These are phyloP conservation scores for Talaromyces marneffei DNA, from an alignment of 2,329 filamentous ascomycete genomes.

Conservation along the genomic window DNA sequence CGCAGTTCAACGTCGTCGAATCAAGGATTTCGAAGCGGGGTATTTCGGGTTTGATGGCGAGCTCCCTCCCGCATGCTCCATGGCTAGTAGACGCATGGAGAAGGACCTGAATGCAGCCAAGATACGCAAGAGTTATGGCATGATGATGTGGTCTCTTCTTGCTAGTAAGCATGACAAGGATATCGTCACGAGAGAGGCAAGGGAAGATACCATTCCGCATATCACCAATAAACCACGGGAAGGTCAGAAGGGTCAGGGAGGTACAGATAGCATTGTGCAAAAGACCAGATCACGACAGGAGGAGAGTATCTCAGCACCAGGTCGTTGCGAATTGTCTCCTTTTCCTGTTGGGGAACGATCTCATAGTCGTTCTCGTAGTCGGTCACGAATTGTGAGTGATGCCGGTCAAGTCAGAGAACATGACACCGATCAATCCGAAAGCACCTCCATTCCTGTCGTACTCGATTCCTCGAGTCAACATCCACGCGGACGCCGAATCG, in stretches of 20 bases:
- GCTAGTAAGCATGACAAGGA: conserved; percentile 81
- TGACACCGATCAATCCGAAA: background rate
- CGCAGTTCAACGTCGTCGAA: conserved; percentile 65
- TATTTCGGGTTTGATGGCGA: conserved; percentile 71
- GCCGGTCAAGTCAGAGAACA: conserved; percentile 20
- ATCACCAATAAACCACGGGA: conserved; percentile 25
- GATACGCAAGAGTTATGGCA: conserved; percentile 59
- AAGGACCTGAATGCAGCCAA: conserved; percentile 27
- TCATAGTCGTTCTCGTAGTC: conserved; percentile 10
- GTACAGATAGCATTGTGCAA: background rate
- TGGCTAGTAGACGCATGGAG: conserved; percentile 61
- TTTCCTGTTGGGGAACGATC: background rate
- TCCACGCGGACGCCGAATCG: background rate
- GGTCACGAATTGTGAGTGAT: conserved; percentile 20
- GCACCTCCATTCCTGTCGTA: background rate
- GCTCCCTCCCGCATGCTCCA: conserved; percentile 72
- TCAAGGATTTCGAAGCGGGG: conserved; percentile 66
- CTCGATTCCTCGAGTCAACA: conserved; percentile 5
- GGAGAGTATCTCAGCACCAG: background rate
- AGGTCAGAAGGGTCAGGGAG: conserved; percentile 19
- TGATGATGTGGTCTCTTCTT: conserved; percentile 81
- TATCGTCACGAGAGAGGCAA: conserved; percentile 48
- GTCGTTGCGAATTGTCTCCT: background rate
- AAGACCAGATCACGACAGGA: background rate
- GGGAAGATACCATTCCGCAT: conserved; percentile 19